Evolutionary conservation across 495 filamentous ascomycete species (phyloP).

Genomic region (Neurospora sublineolata): DNA sequence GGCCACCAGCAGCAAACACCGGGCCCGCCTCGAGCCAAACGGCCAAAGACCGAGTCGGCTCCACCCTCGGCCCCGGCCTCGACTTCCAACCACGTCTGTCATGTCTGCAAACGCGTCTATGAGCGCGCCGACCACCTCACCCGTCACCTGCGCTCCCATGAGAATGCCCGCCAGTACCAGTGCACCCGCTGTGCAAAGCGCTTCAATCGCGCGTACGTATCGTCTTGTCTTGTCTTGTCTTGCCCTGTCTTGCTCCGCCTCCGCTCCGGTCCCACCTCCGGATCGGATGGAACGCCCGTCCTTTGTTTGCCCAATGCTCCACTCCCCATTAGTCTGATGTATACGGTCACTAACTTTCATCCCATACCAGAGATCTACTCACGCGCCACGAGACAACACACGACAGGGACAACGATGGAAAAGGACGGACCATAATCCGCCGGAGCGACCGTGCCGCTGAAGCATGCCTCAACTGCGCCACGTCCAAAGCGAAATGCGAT

Average conservation of each 20-base stretch:
- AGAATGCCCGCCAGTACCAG: slow-evolving; percentile 16
- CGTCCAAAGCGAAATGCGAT: slow-evolving; percentile 17
- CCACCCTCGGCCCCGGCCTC: not conserved
- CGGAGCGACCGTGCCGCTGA: slow-evolving; percentile 12
- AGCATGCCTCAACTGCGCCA: slow-evolving; percentile 11
- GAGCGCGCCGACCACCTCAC: slow-evolving; percentile 17
- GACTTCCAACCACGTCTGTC: slow-evolving; percentile 12
- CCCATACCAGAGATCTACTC: slow-evolving; percentile 10
- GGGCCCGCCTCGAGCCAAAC: slow-evolving; percentile 3
- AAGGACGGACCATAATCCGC: slow-evolving; percentile 10
- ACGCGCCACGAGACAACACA: slow-evolving; percentile 16
- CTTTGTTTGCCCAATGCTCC: not conserved
- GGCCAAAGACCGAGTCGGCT: slow-evolving; percentile 2
- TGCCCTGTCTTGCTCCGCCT: not conserved
- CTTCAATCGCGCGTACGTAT: slow-evolving; percentile 17
- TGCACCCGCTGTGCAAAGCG: slow-evolving; percentile 15
- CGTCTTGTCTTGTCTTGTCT: not conserved
- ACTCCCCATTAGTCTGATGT: not conserved
- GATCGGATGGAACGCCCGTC: not conserved
- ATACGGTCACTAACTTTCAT: not conserved
- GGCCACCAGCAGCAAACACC: not conserved
- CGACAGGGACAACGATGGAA: slow-evolving; percentile 12
- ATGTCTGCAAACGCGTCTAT: slow-evolving; percentile 12
- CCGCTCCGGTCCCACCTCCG: not conserved
- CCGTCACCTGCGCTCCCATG: slow-evolving; percentile 16